Conservation (phyloP, 2,329 filamentous ascomycete species). For the Phoma sp. region DNA sequence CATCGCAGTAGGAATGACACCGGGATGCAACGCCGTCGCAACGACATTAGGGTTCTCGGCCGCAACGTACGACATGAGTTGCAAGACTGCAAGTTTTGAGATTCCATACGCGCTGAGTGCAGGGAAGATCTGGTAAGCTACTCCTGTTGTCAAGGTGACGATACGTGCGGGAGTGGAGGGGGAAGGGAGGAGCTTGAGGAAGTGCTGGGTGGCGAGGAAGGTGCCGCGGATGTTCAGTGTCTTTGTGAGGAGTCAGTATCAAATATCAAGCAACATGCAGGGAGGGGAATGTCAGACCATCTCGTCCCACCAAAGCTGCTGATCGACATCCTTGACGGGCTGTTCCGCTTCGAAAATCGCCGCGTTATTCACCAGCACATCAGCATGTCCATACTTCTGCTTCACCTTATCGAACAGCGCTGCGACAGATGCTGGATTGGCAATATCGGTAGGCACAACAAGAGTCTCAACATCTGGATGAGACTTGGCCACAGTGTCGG, state of each 20-base stretch:
- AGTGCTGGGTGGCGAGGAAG: constrained; percentile 41
- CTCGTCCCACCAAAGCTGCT: constrained; percentile 28
- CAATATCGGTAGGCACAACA: constrained; percentile 38
- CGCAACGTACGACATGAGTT: constrained; percentile 28
- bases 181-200: constrained; percentile 33
- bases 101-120: constrained; percentile 23
- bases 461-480: constrained; percentile 41
- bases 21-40: constrained; percentile 27
- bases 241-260: constrained; percentile 23
- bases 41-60: constrained; percentile 28
- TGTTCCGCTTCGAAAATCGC: constrained; percentile 20
- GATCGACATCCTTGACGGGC: constrained; percentile 26
- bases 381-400: constrained; percentile 27
- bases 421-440: constrained; percentile 28
- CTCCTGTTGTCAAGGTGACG: constrained; percentile 24
- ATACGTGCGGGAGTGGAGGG: constrained; percentile 30
- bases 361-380: constrained; percentile 33
- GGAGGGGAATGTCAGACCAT: constrained; percentile 15
- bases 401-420: constrained; percentile 29
- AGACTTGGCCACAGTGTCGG: constrained; percentile 34
- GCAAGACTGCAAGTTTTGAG: constrained; percentile 24
- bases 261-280: too few relatives aligned
- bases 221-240: constrained; percentile 45
- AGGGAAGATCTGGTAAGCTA: constrained; percentile 22
- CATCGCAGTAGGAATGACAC: constrained; percentile 24